Base-by-base conservation (phyloP, 1,284 basidiomycete genomes). In the Flammula alnicola region DNA sequence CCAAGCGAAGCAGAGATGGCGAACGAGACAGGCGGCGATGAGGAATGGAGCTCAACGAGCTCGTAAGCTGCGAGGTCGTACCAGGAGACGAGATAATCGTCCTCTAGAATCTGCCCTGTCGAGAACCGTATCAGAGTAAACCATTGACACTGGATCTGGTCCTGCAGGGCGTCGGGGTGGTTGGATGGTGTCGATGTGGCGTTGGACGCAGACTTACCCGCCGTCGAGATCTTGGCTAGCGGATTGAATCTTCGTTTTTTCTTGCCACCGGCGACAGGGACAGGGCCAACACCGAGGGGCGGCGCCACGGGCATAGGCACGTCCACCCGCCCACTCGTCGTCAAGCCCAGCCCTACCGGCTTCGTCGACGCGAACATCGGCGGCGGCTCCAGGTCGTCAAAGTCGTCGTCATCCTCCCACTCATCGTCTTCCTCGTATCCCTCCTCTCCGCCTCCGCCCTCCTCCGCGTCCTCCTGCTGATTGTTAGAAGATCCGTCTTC, bases 31-130 rank as follows among this genome's bases (percentile, higher is more conserved):
- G 48, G 71, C 58, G 43, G 72, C 67, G 11, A 65, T 52, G 23
- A 73, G 64, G 55, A 54, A 38, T 89, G 84, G 7, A 89, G 64
- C 61, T 89, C 86, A 11, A 89, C 71, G 7, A 89, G 73, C 57
- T 89, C 87, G 52, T 81, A 73, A 0, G 83, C 75, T 5, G 72
- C 66, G 9, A 87, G 60, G 36, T 75, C 65, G 54, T 86, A 87
- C 76, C 79, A 84, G 0, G 73, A 67, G 6, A 87, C 63, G 5
- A 69, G 58, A 45, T 77, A 77, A 23, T 83, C 81, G 60, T 88
- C 86, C 56, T 89, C 83, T 26, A 89, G 73, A 11, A 85, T 66
- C 55, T 84, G 76, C 2, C 84, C 84, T 0, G 84, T 86, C 1
- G 84, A 80, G 59, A 84, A 88, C 2, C 82, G 75, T 12, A 88